Percentiles rank a stretch among this genome's conserved stretches.
Conservation (phyloP, 148 eudicot genomes). For the Vaccinium macrocarpon region DNA sequence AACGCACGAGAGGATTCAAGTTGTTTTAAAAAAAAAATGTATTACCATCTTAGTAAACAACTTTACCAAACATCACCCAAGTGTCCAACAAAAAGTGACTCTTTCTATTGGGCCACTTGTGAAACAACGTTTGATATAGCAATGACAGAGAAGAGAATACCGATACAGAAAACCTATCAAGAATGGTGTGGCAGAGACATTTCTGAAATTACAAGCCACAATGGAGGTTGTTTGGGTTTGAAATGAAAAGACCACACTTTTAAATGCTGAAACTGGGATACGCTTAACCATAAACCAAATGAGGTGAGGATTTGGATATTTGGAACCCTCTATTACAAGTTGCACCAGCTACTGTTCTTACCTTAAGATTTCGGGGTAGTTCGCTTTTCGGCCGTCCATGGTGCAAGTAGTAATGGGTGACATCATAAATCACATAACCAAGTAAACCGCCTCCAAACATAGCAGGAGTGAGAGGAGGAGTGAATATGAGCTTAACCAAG, state of each 20-base stretch:
- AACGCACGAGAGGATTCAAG: neutral
- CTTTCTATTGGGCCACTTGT: neutral
- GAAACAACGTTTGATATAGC: neutral
- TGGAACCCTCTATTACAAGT: neutral
- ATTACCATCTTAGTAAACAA: neutral
- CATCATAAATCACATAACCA: constrained; percentile 89
- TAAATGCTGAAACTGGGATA: neutral
- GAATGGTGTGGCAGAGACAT: neutral
- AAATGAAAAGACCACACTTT: neutral
- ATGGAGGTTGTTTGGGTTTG: neutral
- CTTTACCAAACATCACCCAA: neutral
- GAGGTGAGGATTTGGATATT: neutral
- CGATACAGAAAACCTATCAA: neutral
- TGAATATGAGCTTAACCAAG: constrained; percentile 47
- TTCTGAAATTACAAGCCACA: neutral
- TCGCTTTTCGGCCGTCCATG: constrained; percentile 78
- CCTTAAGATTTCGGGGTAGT: constrained; percentile 69
- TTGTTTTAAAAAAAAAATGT: neutral
- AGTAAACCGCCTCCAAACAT: constrained; percentile 76
- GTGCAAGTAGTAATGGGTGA: constrained; percentile 93
- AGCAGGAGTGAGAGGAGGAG: constrained; percentile 75
- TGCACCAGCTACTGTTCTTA: constrained; percentile 22
- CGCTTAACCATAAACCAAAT: neutral
- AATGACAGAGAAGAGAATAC: neutral
- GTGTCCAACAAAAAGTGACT: neutral